Evolutionary conservation across 2,329 filamentous ascomycete species (phyloP).

Genomic region (Mycosphaerelloides madeirae): DNA sequence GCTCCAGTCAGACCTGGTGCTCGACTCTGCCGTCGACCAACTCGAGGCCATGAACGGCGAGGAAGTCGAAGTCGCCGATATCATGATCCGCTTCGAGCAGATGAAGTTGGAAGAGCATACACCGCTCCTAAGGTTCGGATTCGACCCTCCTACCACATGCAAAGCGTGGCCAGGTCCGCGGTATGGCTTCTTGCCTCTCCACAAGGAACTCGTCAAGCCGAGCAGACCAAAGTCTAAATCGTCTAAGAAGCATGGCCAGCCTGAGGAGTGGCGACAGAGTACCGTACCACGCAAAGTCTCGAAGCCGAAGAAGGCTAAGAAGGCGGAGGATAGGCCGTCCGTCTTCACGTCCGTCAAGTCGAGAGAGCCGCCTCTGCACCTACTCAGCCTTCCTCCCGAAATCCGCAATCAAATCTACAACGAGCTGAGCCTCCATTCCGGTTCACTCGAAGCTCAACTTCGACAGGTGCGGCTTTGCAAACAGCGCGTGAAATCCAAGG

Average conservation of each 20-base stretch:
- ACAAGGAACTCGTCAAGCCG: slow-evolving; percentile 9
- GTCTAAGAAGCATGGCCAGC: slow-evolving; percentile 7
- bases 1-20: slow-evolving; percentile 7
- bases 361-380: slow-evolving; percentile 12
- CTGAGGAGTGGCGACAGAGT: slow-evolving; percentile 1
- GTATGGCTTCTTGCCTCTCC: slow-evolving; percentile 15
- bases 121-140: slow-evolving; percentile 11
- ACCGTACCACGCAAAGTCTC: neutral
- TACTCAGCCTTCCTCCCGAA: slow-evolving; percentile 18
- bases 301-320: slow-evolving; percentile 8
- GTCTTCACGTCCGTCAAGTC: slow-evolving; percentile 5
- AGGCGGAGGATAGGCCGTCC: neutral
- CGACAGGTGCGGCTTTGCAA: slow-evolving; percentile 15
- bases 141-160: slow-evolving; percentile 15
- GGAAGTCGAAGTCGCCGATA: slow-evolving; percentile 6
- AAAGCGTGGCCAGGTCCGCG: slow-evolving; percentile 14
- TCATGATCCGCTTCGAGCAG: slow-evolving; percentile 13
- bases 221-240: slow-evolving; percentile 3
- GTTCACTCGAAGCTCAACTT: slow-evolving; percentile 18
- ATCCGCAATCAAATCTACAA: slow-evolving; percentile 18
- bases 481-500: slow-evolving; percentile 5
- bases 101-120: slow-evolving; percentile 7
- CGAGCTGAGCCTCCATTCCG: slow-evolving; percentile 10
- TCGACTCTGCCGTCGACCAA: slow-evolving; percentile 18
- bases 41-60: slow-evolving; percentile 14